Conservation (phyloP, 2,329 filamentous ascomycete species). For the Bipolaris gigantea region DNA sequence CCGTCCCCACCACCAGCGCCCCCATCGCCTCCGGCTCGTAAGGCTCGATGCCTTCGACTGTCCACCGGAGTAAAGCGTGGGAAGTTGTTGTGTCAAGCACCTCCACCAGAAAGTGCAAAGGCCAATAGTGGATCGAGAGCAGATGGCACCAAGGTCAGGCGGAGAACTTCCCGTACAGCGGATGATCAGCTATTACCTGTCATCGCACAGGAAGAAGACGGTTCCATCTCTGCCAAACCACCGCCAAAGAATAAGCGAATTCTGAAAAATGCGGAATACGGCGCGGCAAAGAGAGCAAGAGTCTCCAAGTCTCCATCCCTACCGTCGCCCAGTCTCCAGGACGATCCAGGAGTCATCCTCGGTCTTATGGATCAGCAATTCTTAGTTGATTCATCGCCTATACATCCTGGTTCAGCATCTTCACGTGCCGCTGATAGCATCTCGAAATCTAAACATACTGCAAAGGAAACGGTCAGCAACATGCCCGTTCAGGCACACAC, state of each 20-base stretch:
- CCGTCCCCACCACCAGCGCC: conserved; percentile 9
- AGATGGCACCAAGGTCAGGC: neutral
- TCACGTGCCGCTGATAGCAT: conserved; percentile 6
- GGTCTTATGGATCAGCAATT: conserved; percentile 37
- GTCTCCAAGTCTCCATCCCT: conserved; percentile 6
- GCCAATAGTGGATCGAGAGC: conserved; percentile 7
- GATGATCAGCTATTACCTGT: conserved; percentile 12
- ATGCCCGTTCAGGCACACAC: neutral
- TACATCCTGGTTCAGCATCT: conserved; percentile 1
- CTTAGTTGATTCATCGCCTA: conserved; percentile 17
- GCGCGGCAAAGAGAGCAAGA: conserved; percentile 6
- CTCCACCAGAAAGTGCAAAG: conserved; percentile 19
- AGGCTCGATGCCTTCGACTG: conserved; percentile 44
- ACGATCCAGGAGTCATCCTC: conserved; percentile 33
- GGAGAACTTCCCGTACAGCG: neutral
- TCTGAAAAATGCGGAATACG: neutral
- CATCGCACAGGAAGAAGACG: neutral
- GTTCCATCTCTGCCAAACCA: neutral
- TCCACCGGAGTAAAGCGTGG: conserved; percentile 45
- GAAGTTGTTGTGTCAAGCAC: conserved; percentile 49
- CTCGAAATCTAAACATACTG: conserved; percentile 3
- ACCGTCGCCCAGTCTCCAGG: conserved; percentile 15
- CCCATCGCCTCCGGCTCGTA: conserved; percentile 27
- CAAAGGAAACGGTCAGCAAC: neutral
- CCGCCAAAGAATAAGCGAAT: conserved; percentile 12